A percentile compares a stretch with the other conserved stretches of the same genome.
Conservation (phyloP, 2,329 filamentous ascomycete genomes). For the Knufia fluminis region DNA sequence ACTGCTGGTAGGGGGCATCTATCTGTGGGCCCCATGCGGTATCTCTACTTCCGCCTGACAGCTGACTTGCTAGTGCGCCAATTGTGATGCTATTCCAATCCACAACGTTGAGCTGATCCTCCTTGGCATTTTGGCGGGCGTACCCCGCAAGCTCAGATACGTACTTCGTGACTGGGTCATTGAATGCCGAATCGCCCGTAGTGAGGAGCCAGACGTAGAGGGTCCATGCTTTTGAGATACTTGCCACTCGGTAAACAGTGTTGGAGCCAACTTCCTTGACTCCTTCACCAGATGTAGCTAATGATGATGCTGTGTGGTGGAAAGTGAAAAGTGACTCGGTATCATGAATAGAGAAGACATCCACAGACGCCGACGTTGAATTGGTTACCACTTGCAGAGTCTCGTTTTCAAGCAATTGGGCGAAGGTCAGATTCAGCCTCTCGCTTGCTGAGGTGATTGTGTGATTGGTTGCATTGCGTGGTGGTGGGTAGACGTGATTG, state of each 20-base stretch:
- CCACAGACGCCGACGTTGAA: constrained; percentile 32
- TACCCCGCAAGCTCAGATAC: constrained; percentile 31
- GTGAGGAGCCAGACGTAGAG: constrained; percentile 30
- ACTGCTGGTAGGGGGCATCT: neutral
- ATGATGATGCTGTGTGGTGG: constrained; percentile 20
- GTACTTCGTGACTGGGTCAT: constrained; percentile 33
- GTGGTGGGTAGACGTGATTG: constrained; percentile 1
- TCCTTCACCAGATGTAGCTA: constrained; percentile 9
- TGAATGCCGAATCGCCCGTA: constrained; percentile 29
- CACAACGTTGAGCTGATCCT: constrained; percentile 19
- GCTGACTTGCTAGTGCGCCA: constrained; percentile 37
- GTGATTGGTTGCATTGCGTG: neutral
- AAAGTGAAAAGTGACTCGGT: constrained; percentile 23
- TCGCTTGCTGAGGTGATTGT: neutral
- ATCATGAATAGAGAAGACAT: constrained; percentile 33
- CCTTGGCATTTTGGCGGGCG: constrained; percentile 20
- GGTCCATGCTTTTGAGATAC: constrained; percentile 33
- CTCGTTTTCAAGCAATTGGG: neutral
- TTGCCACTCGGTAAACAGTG: constrained; percentile 27
- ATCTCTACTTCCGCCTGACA: constrained; percentile 19
- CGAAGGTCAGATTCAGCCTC: neutral
- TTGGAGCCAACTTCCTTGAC: constrained; percentile 15
- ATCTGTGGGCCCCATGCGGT: neutral
- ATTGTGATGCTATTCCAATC: constrained; percentile 43
- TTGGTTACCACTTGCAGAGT: constrained; percentile 14